A percentile compares a stretch with the other conserved stretches of the same genome.
Conservation (phyloP, 192 early-diverging fungal species). For the Coemansia aciculifera region DNA sequence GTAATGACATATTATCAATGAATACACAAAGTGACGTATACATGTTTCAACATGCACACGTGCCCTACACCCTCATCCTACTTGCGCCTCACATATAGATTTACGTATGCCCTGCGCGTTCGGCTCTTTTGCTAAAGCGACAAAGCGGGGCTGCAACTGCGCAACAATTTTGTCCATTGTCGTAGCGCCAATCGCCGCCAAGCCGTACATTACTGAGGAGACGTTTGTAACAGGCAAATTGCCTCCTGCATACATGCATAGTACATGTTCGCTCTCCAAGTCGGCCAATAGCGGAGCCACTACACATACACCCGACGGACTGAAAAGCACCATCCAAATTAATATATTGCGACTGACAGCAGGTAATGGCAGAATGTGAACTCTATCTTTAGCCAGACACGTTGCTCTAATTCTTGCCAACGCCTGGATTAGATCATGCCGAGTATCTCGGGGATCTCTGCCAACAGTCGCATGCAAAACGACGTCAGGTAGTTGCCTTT, state of each 20-base stretch:
- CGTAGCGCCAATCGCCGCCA: constrained; percentile 42
- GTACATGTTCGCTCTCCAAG: not conserved
- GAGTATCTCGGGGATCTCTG: not conserved
- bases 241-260: not conserved
- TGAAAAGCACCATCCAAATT: constrained; percentile 49
- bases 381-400: not conserved
- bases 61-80: constrained; percentile 3
- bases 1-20: not conserved
- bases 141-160: constrained; percentile 1
- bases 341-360: not conserved
- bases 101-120: constrained; percentile 31
- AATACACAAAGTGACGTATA: not conserved
- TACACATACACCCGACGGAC: constrained; percentile 47
- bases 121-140: constrained; percentile 23
- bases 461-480: constrained; percentile 32
- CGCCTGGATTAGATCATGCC: constrained; percentile 13
- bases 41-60: not conserved
- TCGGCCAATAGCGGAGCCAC: constrained; percentile 26
- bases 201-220: constrained; percentile 3
- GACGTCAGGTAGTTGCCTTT: constrained; percentile 21
- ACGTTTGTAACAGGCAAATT: not conserved
- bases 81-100: constrained; percentile 3
- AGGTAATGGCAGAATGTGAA: not conserved
- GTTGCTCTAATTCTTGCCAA: constrained; percentile 5
- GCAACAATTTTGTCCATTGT: constrained; percentile 27